A percentile compares a stretch with the other conserved stretches of the same genome.
These are phyloP conservation scores for Ceratobasidium sp. DNA, from an alignment of 1,284 basidiomycete genomes.

Conservation along the genomic window DNA sequence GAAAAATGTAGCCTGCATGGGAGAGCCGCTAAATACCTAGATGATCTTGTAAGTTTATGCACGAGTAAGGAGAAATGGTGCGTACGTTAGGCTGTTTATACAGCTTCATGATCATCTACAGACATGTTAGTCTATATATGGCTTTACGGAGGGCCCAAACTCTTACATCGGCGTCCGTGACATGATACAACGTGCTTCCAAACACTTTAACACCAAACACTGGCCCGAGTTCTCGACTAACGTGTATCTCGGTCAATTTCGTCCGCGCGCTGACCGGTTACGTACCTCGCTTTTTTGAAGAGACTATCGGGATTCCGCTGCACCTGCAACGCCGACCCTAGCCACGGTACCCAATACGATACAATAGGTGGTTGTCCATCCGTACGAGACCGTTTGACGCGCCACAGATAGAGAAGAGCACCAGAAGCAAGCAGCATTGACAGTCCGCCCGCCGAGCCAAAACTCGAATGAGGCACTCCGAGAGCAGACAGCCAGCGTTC, in stretches of 20 bases:
- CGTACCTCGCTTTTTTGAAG: slow-evolving; percentile 37
- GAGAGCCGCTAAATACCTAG: slow-evolving; percentile 29
- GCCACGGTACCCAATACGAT: slow-evolving; percentile 45
- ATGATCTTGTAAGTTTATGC: background rate
- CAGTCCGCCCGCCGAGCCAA: background rate
- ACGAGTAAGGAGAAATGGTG: background rate
- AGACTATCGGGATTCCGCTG: slow-evolving; percentile 45
- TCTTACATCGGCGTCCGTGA: slow-evolving; percentile 34
- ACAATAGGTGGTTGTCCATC: slow-evolving; percentile 39
- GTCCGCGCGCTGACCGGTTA: background rate
- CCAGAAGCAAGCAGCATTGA: slow-evolving; percentile 35
- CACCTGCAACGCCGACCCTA: slow-evolving; percentile 46
- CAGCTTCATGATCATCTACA: slow-evolving; percentile 26
- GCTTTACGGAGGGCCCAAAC: background rate
- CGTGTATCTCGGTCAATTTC: background rate
- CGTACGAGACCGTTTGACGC: background rate
- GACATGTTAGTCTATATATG: background rate
- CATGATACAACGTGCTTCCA: slow-evolving; percentile 25
- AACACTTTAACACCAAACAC: slow-evolving; percentile 35
- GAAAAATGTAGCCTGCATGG: slow-evolving; percentile 28
- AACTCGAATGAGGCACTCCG: background rate
- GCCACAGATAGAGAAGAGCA: slow-evolving; percentile 26
- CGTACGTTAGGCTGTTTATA: slow-evolving; percentile 29
- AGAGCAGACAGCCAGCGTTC: slow-evolving; percentile 12
- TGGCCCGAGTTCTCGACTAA: slow-evolving; percentile 40